Conservation (phyloP, 441 rosid genomes). For the Arabidopsis hybrid region DNA sequence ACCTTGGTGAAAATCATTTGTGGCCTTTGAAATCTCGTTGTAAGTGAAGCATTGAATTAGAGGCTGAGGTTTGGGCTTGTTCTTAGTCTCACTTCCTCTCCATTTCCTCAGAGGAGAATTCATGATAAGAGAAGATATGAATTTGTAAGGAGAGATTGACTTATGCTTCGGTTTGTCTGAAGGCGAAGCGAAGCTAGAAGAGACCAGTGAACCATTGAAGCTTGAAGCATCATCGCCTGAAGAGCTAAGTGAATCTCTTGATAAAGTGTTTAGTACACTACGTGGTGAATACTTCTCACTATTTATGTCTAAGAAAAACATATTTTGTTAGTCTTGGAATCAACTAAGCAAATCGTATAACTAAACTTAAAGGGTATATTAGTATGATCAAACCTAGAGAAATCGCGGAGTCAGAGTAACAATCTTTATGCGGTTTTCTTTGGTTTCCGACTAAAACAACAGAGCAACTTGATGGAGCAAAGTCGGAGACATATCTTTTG, state of each 20-base stretch:
- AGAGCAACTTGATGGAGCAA: constrained; percentile 70
- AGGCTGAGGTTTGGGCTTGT: constrained; percentile 56
- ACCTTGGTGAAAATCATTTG: constrained; percentile 78
- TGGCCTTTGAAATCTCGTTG: constrained; percentile 75
- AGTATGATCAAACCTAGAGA: constrained; percentile 50
- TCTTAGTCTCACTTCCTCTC: constrained; percentile 46
- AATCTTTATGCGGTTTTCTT: constrained; percentile 42
- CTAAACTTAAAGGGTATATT: background rate
- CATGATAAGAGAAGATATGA: constrained; percentile 60
- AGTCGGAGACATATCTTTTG: constrained; percentile 59
- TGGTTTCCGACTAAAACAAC: constrained; percentile 62
- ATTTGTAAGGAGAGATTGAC: constrained; percentile 54
- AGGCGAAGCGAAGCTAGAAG: constrained; percentile 52
- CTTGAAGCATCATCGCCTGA: constrained; percentile 69
- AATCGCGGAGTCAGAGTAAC: constrained; percentile 44
- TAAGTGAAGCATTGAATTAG: constrained; percentile 72
- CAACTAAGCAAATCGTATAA: background rate
- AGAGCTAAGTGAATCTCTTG: constrained; percentile 56
- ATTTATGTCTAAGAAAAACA: constrained; percentile 32
- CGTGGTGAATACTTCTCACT: constrained; percentile 60
- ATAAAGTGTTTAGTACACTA: constrained; percentile 57
- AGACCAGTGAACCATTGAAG: constrained; percentile 54
- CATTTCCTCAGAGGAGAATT: constrained; percentile 62
- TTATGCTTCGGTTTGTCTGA: constrained; percentile 45
- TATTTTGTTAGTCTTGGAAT: background rate